Evolutionary conservation across 2,329 filamentous ascomycete genomes (phyloP).

Genomic region (Diaporthe aspalathi): DNA sequence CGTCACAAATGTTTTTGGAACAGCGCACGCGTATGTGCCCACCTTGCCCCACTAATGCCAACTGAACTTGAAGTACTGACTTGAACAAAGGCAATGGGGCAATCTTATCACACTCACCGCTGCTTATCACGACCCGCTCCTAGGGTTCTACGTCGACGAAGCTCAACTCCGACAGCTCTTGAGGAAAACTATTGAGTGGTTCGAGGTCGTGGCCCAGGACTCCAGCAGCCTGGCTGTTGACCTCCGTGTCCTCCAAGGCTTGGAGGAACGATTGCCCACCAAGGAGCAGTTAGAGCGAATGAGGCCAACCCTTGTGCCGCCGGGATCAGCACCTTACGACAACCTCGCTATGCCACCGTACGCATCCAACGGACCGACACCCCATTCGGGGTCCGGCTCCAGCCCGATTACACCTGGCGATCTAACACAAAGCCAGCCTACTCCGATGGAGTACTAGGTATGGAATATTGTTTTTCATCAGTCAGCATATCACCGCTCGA

Average conservation of each 20-base stretch:
- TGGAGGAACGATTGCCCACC: too few relatives aligned
- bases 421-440: slow-evolving; percentile 25
- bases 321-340: slow-evolving; percentile 32
- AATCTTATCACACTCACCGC: slow-evolving; percentile 91
- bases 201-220: slow-evolving; percentile 75
- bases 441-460: slow-evolving; percentile 35
- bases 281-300: slow-evolving; percentile 31
- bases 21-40: slow-evolving; percentile 87
- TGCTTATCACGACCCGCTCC: slow-evolving; percentile 74
- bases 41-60: not conserved
- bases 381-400: slow-evolving; percentile 13
- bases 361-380: slow-evolving; percentile 27
- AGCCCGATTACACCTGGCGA: slow-evolving; percentile 35
- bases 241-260: slow-evolving; percentile 60
- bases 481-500: too few relatives aligned
- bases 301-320: slow-evolving; percentile 4
- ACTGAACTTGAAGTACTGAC: slow-evolving; percentile 7
- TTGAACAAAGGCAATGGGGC: slow-evolving; percentile 83
- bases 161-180: slow-evolving; percentile 71
- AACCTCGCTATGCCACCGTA: slow-evolving; percentile 41
- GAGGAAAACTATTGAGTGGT: slow-evolving; percentile 79
- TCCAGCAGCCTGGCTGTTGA: slow-evolving; percentile 82
- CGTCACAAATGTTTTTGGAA: slow-evolving; percentile 95
- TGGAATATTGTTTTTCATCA: too few relatives aligned
- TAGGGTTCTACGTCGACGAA: slow-evolving; percentile 68